These are phyloP conservation scores for Ochromonadaceae sp. DNA, from an alignment of 352 stramenopile species.

Conservation along the genomic window DNA sequence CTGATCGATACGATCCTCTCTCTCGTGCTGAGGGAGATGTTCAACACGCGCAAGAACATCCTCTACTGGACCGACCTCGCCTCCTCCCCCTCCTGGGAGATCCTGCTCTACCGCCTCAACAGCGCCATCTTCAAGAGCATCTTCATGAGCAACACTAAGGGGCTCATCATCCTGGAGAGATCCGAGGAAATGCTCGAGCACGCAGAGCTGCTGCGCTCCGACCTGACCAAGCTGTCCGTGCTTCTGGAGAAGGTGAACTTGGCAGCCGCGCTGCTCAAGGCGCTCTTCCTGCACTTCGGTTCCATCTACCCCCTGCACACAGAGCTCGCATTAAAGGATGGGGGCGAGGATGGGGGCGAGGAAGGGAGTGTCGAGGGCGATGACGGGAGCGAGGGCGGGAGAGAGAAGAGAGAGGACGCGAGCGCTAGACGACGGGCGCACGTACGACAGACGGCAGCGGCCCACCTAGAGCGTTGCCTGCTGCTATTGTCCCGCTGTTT, in stretches of 20 bases:
- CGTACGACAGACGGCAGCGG: too few relatives aligned
- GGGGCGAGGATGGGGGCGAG: too few relatives aligned
- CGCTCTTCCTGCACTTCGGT: background rate
- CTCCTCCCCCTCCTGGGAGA: background rate
- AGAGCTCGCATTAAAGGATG: too few relatives aligned
- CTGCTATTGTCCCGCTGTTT: too few relatives aligned
- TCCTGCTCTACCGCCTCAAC: background rate
- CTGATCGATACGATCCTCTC: background rate
- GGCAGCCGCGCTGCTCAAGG: background rate
- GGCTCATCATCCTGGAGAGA: too few relatives aligned
- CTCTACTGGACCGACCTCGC: background rate
- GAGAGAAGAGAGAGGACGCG: too few relatives aligned
- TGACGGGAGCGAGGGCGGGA: too few relatives aligned
- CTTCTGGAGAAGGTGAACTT: background rate
- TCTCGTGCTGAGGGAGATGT: slow-evolving; percentile 4
- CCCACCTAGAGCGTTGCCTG: too few relatives aligned
- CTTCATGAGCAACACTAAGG: too few relatives aligned
- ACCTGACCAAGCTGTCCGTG: background rate
- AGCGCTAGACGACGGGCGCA: too few relatives aligned
- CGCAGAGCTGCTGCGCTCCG: background rate
- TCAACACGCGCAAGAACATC: background rate
- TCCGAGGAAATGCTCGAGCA: background rate
- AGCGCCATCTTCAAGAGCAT: background rate
- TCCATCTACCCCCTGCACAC: too few relatives aligned
- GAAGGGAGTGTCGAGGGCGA: too few relatives aligned